Evolutionary conservation across 108 stramenopile genomes (phyloP).

Genomic region (Discostella stelligeroides): DNA sequence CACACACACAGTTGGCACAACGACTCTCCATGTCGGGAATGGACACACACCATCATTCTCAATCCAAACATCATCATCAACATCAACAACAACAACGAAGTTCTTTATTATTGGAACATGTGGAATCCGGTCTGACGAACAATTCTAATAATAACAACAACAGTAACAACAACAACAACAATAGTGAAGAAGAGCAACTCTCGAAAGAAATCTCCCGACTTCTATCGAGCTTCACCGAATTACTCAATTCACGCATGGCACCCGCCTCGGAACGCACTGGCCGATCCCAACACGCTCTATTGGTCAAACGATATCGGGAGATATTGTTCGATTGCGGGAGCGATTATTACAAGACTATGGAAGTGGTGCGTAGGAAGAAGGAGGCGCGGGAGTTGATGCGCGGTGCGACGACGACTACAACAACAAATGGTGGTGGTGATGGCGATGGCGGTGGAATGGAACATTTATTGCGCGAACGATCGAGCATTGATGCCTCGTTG

Average conservation of each 20-base stretch:
- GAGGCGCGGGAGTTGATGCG: constrained; percentile 77
- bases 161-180: constrained; percentile 15
- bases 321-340: constrained; percentile 77
- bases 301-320: constrained; percentile 86
- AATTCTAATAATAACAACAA: neutral
- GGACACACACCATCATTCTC: constrained; percentile 10
- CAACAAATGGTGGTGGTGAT: neutral
- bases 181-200: constrained; percentile 69
- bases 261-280: constrained; percentile 63
- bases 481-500: constrained; percentile 76
- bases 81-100: neutral
- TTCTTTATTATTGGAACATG: constrained; percentile 55
- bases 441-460: constrained; percentile 58
- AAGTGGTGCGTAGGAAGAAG: constrained; percentile 53
- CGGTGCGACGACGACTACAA: constrained; percentile 37
- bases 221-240: constrained; percentile 62
- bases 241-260: constrained; percentile 68
- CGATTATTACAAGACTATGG: constrained; percentile 75
- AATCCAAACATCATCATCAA: too few species aligned
- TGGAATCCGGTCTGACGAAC: constrained; percentile 51
- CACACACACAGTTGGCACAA: constrained; percentile 39
- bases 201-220: constrained; percentile 78
- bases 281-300: constrained; percentile 54
- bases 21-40: constrained; percentile 28
- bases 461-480: constrained; percentile 79